Base-by-base conservation (phyloP, 176 grass and related monocot species). In the Poa annua region DNA sequence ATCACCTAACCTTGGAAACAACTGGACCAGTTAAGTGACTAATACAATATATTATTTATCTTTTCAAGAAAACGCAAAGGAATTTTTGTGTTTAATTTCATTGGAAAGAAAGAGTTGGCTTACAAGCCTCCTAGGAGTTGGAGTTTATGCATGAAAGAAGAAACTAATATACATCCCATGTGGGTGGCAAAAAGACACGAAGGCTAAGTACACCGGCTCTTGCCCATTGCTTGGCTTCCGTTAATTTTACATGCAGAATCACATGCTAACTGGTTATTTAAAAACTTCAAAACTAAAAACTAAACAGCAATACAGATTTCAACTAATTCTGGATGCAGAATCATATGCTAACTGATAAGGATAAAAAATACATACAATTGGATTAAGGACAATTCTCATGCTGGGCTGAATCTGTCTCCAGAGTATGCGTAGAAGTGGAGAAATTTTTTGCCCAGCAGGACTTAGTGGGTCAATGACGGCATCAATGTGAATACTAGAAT, bases 351-450 rank as follows among this genome's bases (percentile, higher is more conserved):
- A 59, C 63, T 17, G 80, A 45, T 54, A 33, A 69, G 44, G 76
- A 82, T 56, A 67, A 33, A 84, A 67, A 53, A 64, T 83, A 85
- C 96, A 77, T 85, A 98, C 96, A 90, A 98, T 88, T 74, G 96
- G 93, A 95, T 98, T 98, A 77, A 98, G 89, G 34, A 98, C 72
- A 88, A 98, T 95, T 88, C 96, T 98, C 92, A 98, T 93, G 87
- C 96, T 95, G 11, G 92, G 96, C 36, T 88, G 91, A 93, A 98
- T 88, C 61, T 90, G 83, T 71, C 74, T 95, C 89, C 80, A 92
- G 25, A 98, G 91, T 85, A 98, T 57, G 67, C 57, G 67, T 50
- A 98, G 87, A 87, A 98, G 91, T 76, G 96, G 96, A 69, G 96
- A 57, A 85, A 98, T 85, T 67, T 98, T 98, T 85, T 98, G 96